Conservation (phyloP, 2,329 filamentous ascomycete genomes). For the Fusarium goolgardi region DNA sequence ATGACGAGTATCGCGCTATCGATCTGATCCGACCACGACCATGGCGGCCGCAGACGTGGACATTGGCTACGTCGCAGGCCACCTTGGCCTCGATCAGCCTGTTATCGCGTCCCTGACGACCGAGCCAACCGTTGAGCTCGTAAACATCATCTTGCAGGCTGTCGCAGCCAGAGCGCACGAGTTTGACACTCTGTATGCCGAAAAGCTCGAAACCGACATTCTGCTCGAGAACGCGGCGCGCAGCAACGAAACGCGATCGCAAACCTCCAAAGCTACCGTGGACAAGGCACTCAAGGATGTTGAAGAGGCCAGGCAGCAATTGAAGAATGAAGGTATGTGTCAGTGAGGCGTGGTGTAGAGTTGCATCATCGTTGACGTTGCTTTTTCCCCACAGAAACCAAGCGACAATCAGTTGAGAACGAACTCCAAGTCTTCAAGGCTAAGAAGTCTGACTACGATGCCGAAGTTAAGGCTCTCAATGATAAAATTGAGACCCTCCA, state of each 20-base stretch:
- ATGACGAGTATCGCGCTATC: conserved; percentile 45
- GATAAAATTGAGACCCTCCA: conserved; percentile 88
- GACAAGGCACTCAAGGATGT: conserved; percentile 88
- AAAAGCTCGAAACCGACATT: conserved; percentile 90
- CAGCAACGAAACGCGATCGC: conserved; percentile 83
- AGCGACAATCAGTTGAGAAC: conserved; percentile 79
- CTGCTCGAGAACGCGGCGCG: conserved; percentile 92
- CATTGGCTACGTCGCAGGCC: conserved; percentile 77
- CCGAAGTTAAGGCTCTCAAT: conserved; percentile 80
- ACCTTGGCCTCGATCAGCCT: conserved; percentile 75
- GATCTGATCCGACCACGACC: conserved; percentile 46
- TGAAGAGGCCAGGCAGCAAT: conserved; percentile 81
- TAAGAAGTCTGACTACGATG: conserved; percentile 77
- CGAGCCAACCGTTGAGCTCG: conserved; percentile 80
- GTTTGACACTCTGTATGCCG: conserved; percentile 82
- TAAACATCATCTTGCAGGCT: conserved; percentile 78
- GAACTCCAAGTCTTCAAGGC: conserved; percentile 84
- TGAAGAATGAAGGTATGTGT: conserved; percentile 81
- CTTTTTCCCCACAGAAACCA: conserved; percentile 69
- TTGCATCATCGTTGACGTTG: conserved; percentile 22
- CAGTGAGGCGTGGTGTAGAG: conserved; percentile 10
- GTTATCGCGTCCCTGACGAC: conserved; percentile 71
- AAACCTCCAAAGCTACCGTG: conserved; percentile 81
- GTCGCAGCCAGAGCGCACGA: conserved; percentile 84
- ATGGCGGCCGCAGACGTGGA: conserved; percentile 68